Evolutionary conservation across 306 rosid genomes (phyloP), one percentile per base, ranked within the genome.

Genomic region (Cotoneaster glaucophyllus): DNA sequence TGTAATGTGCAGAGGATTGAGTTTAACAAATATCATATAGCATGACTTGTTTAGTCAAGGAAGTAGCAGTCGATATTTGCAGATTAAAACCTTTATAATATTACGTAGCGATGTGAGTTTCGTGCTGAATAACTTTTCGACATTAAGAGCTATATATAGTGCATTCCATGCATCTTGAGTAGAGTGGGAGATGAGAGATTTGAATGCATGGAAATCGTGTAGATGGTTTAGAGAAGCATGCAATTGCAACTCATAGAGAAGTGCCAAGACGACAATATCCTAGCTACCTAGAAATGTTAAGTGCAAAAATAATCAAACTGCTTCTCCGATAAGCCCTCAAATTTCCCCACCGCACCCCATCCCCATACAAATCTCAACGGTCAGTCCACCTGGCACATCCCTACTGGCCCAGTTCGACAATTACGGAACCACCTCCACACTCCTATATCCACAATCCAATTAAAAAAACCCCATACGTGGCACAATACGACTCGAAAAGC

Each of bases 1-100:
- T 15, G 18, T 18, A 50, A 50, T 2, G 2, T 1, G 8, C 2
- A 15, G 2, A 4, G 1, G 0, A 50, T 0, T 50, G 0, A 17
- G 0, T 17, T 50, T 50, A 48, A 48, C 53, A 4, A 48, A 48
- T 14, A 17, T 50, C 21, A 5, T 5, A 18, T 5, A 50, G 0
- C 54, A 50, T 5, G 1, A 50, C 44, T 41, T 9, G 3, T 41
- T 41, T 41, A 50, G 3, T 50, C 21, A 5, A 15, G 3, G 8
- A 50, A 50, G 8, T 50, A 15, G 21, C 21, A 5, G 21, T 6
- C 3, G 54, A 50, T 50, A 50, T 50, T 48, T 50, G 21, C 8
- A 50, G 0, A 50, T 8, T 50, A 50, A 0, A 15, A 15, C 1
- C 21, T 50, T 17, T 2, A 15, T 50, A 0, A 50, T 41, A 41